Conservation (phyloP, 768 basidiomycete genomes). For the Termitomyces sp. region DNA sequence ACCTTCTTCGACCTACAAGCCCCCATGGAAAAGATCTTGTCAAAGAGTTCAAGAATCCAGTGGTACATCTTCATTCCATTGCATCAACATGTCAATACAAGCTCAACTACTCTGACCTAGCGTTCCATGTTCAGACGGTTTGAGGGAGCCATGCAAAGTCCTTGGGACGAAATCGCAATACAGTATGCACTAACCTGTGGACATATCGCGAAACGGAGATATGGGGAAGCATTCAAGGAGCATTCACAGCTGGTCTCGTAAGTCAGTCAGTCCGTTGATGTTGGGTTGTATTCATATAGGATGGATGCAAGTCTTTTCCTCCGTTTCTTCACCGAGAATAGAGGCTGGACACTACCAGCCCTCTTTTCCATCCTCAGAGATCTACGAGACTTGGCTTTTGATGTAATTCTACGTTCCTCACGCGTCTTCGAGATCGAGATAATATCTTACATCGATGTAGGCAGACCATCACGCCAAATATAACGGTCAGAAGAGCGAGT, state of each 20-base stretch:
- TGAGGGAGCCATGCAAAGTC: conserved; percentile 58
- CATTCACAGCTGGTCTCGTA: conserved; percentile 72
- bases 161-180: conserved; percentile 85
- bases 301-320: conserved; percentile 53
- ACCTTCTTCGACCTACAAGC: conserved; percentile 69
- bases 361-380: conserved; percentile 80
- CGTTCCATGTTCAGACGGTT: conserved; percentile 37
- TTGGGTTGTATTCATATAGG: background rate
- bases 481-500: conserved; percentile 50
- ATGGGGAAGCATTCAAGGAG: conserved; percentile 74
- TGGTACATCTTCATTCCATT: conserved; percentile 23
- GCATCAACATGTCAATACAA: background rate
- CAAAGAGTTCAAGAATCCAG: conserved; percentile 62
- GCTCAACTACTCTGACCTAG: conserved; percentile 14
- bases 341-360: conserved; percentile 82
- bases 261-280: conserved; percentile 24
- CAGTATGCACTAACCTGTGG: conserved; percentile 75
- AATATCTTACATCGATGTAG: conserved; percentile 23
- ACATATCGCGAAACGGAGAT: conserved; percentile 61
- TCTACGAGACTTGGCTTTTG: conserved; percentile 78
- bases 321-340: conserved; percentile 73
- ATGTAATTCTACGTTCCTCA: conserved; percentile 39
- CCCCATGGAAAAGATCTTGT: conserved; percentile 73
- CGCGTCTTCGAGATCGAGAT: background rate
- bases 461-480: conserved; percentile 58